These are phyloP conservation scores for Candida freyschussii DNA, from an alignment of 1,139 yeast genomes.

Conservation along the genomic window DNA sequence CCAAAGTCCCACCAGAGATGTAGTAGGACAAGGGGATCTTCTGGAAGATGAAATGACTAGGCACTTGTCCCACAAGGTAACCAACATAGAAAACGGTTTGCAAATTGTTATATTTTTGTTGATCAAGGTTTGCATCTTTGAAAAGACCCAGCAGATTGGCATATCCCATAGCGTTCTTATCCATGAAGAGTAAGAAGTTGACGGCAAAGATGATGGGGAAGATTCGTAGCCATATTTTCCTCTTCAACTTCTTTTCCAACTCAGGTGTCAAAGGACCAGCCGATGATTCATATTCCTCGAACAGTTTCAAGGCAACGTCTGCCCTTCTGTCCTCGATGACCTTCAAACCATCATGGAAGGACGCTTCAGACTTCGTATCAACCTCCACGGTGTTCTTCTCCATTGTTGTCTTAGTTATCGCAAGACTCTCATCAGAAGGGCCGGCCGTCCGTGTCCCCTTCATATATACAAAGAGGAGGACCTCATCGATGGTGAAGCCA, in stretches of 20 bases:
- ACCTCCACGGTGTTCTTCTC: too few species aligned
- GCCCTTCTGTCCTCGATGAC: constrained; percentile 10
- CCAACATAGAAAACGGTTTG: constrained; percentile 39
- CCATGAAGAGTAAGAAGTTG: constrained; percentile 18
- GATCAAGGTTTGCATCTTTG: constrained; percentile 12
- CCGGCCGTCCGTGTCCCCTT: too few species aligned
- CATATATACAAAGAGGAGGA: too few species aligned
- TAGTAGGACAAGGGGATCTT: constrained; percentile 31
- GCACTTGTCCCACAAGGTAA: constrained; percentile 34
- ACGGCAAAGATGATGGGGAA: constrained; percentile 16
- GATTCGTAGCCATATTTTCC: constrained; percentile 13
- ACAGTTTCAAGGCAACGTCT: constrained; percentile 12
- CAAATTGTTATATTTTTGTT: constrained; percentile 13
- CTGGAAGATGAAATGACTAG: constrained; percentile 33
- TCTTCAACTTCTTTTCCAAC: constrained; percentile 8
- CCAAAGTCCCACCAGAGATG: constrained; percentile 4
- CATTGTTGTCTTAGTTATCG: too few species aligned
- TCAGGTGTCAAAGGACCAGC: constrained; percentile 17
- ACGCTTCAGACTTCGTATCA: too few species aligned
- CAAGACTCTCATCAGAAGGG: too few species aligned
- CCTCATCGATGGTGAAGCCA: too few species aligned
- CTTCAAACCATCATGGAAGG: too few species aligned
- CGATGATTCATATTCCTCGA: constrained; percentile 10
- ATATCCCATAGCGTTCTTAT: constrained; percentile 20
- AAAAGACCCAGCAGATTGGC: constrained; percentile 16